These are phyloP conservation scores for Buddleja alternifolia DNA, from an alignment of 257 asterid genomes.

Conservation along the genomic window DNA sequence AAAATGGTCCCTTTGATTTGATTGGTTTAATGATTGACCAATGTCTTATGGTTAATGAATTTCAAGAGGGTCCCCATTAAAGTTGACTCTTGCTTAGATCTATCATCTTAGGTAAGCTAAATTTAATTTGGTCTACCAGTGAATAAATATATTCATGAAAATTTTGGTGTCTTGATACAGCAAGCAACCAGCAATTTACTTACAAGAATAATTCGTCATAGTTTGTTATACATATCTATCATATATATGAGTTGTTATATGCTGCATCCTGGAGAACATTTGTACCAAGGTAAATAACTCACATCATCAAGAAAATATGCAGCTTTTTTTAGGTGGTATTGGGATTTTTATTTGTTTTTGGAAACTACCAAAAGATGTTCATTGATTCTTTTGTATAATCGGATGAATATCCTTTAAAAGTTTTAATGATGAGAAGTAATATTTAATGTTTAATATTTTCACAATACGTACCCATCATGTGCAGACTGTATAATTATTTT, in stretches of 20 bases:
- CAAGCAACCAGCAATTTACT: conserved; percentile 27
- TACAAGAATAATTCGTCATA: background rate
- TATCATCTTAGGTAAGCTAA: conserved; percentile 49
- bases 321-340: too few relatives aligned
- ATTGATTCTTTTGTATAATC: background rate
- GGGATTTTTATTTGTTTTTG: background rate
- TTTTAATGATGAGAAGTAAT: too few relatives aligned
- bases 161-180: conserved; percentile 26
- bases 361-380: background rate
- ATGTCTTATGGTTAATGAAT: conserved; percentile 42
- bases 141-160: conserved; percentile 23
- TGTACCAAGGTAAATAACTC: background rate
- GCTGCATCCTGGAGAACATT: background rate
- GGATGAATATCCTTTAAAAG: too few relatives aligned
- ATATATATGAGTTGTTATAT: conserved; percentile 23
- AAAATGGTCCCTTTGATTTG: conserved; percentile 44
- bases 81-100: conserved; percentile 57
- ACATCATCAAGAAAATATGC: background rate
- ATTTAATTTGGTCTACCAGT: conserved; percentile 24
- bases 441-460: too few relatives aligned
- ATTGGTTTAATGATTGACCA: conserved; percentile 66
- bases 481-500: too few relatives aligned
- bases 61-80: conserved; percentile 38
- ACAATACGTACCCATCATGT: too few relatives aligned
- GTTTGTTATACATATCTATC: conserved; percentile 24